Base-by-base conservation (phyloP, 2,329 filamentous ascomycete genomes). In the Phyllosticta paracitricarpa region DNA sequence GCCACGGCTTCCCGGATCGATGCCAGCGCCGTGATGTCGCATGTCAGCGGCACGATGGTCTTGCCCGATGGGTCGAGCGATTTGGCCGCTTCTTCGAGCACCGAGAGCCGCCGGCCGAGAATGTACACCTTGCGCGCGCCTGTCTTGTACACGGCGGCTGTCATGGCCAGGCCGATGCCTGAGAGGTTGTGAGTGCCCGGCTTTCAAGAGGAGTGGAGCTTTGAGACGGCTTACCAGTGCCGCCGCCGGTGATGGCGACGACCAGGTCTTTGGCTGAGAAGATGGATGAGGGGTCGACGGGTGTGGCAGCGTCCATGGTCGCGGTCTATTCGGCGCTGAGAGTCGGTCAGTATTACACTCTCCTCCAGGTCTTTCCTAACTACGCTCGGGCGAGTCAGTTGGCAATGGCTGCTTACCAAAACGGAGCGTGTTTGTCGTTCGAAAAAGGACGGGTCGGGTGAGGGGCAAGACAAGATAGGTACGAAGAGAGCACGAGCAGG, bases 51-150 rank as follows among this genome's bases (percentile, higher is more conserved):
- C 30, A 71, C 69, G 59, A 81, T 69, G 52, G 69, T 63, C 24
- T 62, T 59, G 7, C 57, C 51, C 2, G 67, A 57, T 6, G 65
- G 22, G 59, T 71, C 65, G 61, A 77, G 70, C 1, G 66, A 66
- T 6, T 66, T 64, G 56, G 73, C 72, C n/a, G 76, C 75, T 53
- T 74, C 68, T 56, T 76, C 64, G 48, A 79, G 74, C 54, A 73
- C 71, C 52, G 75, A 72, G 35, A 69, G 65, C 25, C 77, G 72
- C 48, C 77, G 74, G 52, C 77, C 77, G 26, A 78, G 75, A 61
- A 79, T 71, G 68, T 78, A 79, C 61, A 79, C 70, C 61, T 76
- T 77, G 2, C 71, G 67, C 4, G 73, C 76, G 64, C 68, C 75
- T 67, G 68, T 73, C 61, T 72, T 74, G 61, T 68, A 70, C n/a